Percentiles rank a stretch among this genome's conserved stretches.
phyloP scores from a whole-genome alignment of 176 grass and related monocot species.

The bread wheat (Triticum aestivum) region IWGSC_CS_RefSeq_v2.1 NC_057805.1:515889281-515889780 shows the following conservation, averaged over 20 bases:
- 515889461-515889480: neutral
- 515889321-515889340: slow-evolving; percentile 89
- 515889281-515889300: slow-evolving; percentile 33
- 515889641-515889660: too few species aligned
- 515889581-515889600: too few species aligned
- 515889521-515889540: neutral
- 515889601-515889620: too few species aligned
- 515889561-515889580: too few species aligned
- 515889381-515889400: slow-evolving; percentile 77
- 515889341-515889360: slow-evolving; percentile 77
- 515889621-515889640: too few species aligned
- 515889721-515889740: too few species aligned
- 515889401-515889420: slow-evolving; percentile 50
- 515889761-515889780: too few species aligned
- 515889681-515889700: too few species aligned
- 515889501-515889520: neutral
- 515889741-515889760: too few species aligned
- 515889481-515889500: neutral
- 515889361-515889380: slow-evolving; percentile 87
- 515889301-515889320: slow-evolving; percentile 42
- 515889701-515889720: too few species aligned
- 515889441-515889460: neutral
- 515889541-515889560: too few species aligned
- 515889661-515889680: too few species aligned
- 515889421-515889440: neutral